Evolutionary conservation across 2,329 filamentous ascomycete species (phyloP), one percentile per base, ranked within the genome.

Genomic region (Neofusicoccum ribis): DNA sequence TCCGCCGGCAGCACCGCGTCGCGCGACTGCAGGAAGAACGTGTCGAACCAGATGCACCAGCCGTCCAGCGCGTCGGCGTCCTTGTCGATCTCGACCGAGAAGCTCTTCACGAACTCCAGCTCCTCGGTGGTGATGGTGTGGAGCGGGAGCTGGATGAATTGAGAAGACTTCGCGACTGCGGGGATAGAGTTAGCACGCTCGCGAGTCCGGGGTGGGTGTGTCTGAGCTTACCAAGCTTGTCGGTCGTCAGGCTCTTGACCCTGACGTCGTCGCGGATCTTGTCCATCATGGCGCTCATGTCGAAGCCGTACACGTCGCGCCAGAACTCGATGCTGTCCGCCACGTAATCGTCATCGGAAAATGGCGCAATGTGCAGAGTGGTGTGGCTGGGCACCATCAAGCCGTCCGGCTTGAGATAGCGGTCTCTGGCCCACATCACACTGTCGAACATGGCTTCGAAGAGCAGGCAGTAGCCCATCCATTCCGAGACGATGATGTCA

Each of bases 381-480:
- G 90, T 89, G 74, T 96, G 91, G 67, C 91, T 93, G 5, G 94
- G 94, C 2, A 95, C 90, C 81, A 98, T 88, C 61, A 97, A 83
- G 15, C 93, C 93, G 64, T 87, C 89, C 0, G 89, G 86, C 66
- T 86, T 88, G 27, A 98, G 87, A 77, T 97, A 97, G 70, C 87
- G 88, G 79, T 98, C 93, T 67, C 93, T 86, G 49, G 94, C 94
- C 73, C 88, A 94, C 59, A 98, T 84, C 23, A 98, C 92, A 56
- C 92, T 96, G 69, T 95, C 92, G 34, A 98, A 87, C 93, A 98
- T 98, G 64, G 93, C 92, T 79, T 98, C 93, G 77, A 96, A 98
- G 5, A 97, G 85, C 17, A 97, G 85, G 69, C 89, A 91, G 76
- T 98, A 98, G 36, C 93, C 93, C 93, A 98, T 98, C 93, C 93